Conservation (phyloP, 768 basidiomycete genomes). For the Lepiota brunneoincarnata region DNA sequence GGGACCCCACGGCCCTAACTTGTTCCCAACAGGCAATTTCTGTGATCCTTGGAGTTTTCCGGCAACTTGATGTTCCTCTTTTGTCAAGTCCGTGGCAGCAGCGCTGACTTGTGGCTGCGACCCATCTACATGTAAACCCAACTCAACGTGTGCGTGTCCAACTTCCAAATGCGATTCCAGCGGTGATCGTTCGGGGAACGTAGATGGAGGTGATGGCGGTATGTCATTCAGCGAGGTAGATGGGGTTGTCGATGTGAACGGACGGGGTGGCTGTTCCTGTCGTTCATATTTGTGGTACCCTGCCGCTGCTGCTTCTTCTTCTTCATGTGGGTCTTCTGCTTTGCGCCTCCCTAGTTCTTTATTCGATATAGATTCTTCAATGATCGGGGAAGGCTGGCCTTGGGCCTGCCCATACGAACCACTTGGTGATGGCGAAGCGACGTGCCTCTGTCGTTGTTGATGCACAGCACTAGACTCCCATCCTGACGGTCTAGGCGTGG, state of each 20-base stretch:
- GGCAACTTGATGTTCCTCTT: not conserved
- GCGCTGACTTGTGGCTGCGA: not conserved
- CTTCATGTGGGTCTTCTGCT: slow-evolving; percentile 3
- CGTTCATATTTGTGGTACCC: not conserved
- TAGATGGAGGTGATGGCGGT: slow-evolving; percentile 1
- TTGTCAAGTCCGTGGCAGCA: not conserved
- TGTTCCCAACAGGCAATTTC: not conserved
- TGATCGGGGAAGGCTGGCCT: slow-evolving; percentile 5
- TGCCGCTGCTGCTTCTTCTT: too few species aligned
- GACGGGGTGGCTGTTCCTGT: not conserved
- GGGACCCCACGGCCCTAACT: not conserved
- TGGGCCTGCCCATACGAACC: not conserved
- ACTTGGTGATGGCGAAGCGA: not conserved
- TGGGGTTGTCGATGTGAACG: not conserved
- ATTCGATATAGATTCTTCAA: slow-evolving; percentile 2
- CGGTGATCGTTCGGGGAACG: slow-evolving; percentile 3
- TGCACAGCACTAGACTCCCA: slow-evolving; percentile 5
- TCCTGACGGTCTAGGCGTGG: slow-evolving; percentile 34
- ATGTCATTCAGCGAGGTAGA: not conserved
- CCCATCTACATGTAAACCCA: slow-evolving; percentile 2
- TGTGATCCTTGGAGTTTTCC: not conserved
- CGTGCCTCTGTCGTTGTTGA: slow-evolving; percentile 5
- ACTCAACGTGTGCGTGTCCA: slow-evolving; percentile 3
- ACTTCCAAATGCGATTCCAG: slow-evolving; percentile 10
- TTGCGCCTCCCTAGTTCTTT: not conserved